Evolutionary conservation across 495 filamentous ascomycete species (phyloP), one percentile per base, ranked within the genome.

Genomic region (Penicillium maclennaniae): DNA sequence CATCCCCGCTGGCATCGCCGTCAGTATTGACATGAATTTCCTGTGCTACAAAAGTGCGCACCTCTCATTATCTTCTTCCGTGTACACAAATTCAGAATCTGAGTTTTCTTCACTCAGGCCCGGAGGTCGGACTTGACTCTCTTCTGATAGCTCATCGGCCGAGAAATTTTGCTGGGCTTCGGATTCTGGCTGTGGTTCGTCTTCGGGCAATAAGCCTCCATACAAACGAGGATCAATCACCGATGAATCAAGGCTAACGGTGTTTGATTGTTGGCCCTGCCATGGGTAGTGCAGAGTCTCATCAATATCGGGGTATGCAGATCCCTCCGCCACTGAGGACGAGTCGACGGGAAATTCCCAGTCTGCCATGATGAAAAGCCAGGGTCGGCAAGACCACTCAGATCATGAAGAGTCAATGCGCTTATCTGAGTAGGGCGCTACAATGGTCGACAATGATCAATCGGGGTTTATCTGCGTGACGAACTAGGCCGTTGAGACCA

Each of bases 151-250:
- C 6, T 65, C 56, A 45, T 57, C 54, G 7, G 61, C 58, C 0
- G 15, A 37, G 6, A 56, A 45, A 31, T 57, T 52, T 21, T 59
- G 31, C 51, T 36, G 27, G 17, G 47, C 28, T 37, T 66, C 23
- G 23, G 23, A 23, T 23, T 23, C 23, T 23, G 23, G 23, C 5
- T 23, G 50, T 16, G 46, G 55, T 17, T 53, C 43, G 6, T 43
- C 41, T 38, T 68, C 53, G 12, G 59, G 2, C 31, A 60, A 62
- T 9, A 64, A 40, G 16, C 55, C 68, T 47, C 56, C 63, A 55
- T 71, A 76, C 38, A 77, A 59, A 36, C 73, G 67, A 34, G 74
- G 74, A 43, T 77, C 74, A 47, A 77, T 58, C 45, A 68, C 68
- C 2, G 67, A 65, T 21, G 68, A 43, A 42, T 62, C 53, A 9